Percentiles rank a stretch among this genome's conserved stretches.
phyloP scores from a whole-genome alignment of 1,139 yeast species.

The Protomyces macrosporus region DNA sequence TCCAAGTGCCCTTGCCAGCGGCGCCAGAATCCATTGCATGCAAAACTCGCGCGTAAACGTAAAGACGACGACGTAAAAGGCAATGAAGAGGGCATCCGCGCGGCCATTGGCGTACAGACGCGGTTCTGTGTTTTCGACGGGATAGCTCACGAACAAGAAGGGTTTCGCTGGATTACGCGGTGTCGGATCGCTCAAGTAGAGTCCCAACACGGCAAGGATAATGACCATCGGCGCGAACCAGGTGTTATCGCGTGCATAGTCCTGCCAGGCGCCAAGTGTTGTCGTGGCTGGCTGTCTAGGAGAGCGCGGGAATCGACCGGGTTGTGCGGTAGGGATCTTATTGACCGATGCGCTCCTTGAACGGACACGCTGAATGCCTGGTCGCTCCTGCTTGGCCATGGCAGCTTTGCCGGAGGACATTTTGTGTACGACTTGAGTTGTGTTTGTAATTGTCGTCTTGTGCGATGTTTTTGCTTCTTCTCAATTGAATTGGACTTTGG shows the following conservation, averaged over 20 bases:
- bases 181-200: conserved; percentile 7
- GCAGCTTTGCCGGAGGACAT: too few species aligned
- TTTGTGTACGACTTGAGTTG: too few species aligned
- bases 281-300: background rate
- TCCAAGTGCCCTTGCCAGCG: conserved; percentile 53
- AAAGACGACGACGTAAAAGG: conserved; percentile 76
- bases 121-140: conserved; percentile 30
- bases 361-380: conserved; percentile 1
- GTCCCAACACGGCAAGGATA: conserved; percentile 4
- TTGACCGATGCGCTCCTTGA: conserved; percentile 21
- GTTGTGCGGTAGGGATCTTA: conserved; percentile 21
- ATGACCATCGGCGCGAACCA: conserved; percentile 22
- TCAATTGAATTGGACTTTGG: too few species aligned
- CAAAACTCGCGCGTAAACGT: conserved; percentile 84
- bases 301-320: conserved; percentile 17
- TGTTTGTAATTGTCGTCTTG: too few species aligned
- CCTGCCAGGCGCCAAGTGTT: conserved; percentile 4
- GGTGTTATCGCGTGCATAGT: conserved; percentile 11
- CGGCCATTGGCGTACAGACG: conserved; percentile 72
- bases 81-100: conserved; percentile 74
- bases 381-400: background rate
- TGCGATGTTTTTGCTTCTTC: too few species aligned
- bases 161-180: conserved; percentile 12
- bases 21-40: conserved; percentile 76
- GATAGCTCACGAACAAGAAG: conserved; percentile 26